These are phyloP conservation scores for Beauveria scarabaeidicola DNA, from an alignment of 2,329 filamentous ascomycete species.

Conservation along the genomic window DNA sequence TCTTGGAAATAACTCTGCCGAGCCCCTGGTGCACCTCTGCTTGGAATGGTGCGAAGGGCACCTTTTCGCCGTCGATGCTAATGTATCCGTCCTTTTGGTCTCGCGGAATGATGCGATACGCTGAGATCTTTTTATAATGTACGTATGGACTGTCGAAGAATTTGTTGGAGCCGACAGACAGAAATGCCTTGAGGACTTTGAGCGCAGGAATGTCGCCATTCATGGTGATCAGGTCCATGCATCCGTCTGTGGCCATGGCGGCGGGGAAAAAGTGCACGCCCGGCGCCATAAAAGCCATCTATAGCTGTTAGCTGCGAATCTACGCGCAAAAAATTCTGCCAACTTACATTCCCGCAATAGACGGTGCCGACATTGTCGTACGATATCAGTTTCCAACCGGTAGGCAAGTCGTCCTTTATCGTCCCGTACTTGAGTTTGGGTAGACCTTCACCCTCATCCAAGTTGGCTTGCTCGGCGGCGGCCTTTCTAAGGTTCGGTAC, in stretches of 20 bases:
- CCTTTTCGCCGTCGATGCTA: constrained; percentile 83
- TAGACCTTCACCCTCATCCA: constrained; percentile 42
- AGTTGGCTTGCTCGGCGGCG: neutral
- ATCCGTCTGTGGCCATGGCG: constrained; percentile 72
- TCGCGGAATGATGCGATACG: constrained; percentile 74
- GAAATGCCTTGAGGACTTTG: constrained; percentile 60
- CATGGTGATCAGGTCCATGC: constrained; percentile 76
- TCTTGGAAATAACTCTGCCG: constrained; percentile 75
- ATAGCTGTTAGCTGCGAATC: neutral
- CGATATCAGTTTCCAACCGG: constrained; percentile 65
- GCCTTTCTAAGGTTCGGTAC: constrained; percentile 19
- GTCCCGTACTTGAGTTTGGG: constrained; percentile 74
- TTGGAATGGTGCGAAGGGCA: constrained; percentile 86
- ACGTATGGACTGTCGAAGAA: constrained; percentile 77
- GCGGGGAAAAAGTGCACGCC: constrained; percentile 83
- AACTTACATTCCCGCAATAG: constrained; percentile 75
- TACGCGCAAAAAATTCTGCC: neutral
- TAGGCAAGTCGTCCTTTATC: constrained; percentile 64
- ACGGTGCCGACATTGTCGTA: constrained; percentile 81
- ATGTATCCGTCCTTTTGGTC: constrained; percentile 70
- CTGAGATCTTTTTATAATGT: constrained; percentile 75
- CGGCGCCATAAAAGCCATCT: constrained; percentile 87
- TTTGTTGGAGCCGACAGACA: constrained; percentile 60
- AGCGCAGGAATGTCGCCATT: constrained; percentile 63
- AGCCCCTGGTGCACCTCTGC: constrained; percentile 77